Evolutionary conservation across 345 rosid genomes (phyloP).

Genomic region (Arabidopsis thaliana): DNA sequence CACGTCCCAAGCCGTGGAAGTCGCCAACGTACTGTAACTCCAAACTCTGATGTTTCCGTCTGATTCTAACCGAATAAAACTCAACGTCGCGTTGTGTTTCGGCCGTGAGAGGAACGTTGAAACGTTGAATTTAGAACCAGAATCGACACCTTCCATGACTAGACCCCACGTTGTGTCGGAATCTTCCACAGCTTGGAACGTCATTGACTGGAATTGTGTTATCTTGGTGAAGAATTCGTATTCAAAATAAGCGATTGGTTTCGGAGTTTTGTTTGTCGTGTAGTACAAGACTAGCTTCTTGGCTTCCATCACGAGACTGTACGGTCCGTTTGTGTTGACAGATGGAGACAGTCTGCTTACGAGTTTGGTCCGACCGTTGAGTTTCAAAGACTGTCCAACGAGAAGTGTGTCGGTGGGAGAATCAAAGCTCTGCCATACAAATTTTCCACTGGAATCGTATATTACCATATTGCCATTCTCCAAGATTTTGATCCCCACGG

Average conservation of each 20-base stretch:
- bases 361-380: constrained; percentile 48
- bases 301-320: constrained; percentile 62
- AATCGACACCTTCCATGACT: constrained; percentile 17
- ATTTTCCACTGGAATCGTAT: constrained; percentile 49
- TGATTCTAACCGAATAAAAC: constrained; percentile 49
- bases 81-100: constrained; percentile 52
- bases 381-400: constrained; percentile 54
- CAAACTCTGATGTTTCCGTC: constrained; percentile 61
- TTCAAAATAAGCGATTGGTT: constrained; percentile 45
- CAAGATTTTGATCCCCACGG: constrained; percentile 56
- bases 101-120: constrained; percentile 37
- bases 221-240: neutral
- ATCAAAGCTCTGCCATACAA: constrained; percentile 68
- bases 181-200: constrained; percentile 37
- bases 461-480: constrained; percentile 71
- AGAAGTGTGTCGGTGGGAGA: constrained; percentile 67
- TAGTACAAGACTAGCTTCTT: constrained; percentile 49
- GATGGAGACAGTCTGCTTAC: constrained; percentile 55
- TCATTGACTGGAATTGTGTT: constrained; percentile 23
- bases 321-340: constrained; percentile 49
- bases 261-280: constrained; percentile 44
- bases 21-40: constrained; percentile 51
- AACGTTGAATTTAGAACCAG: constrained; percentile 28
- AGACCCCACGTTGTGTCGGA: constrained; percentile 44
- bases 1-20: constrained; percentile 48